These are phyloP conservation scores for Vigna trinervia DNA, from an alignment of 306 rosid genomes.

Conservation along the genomic window DNA sequence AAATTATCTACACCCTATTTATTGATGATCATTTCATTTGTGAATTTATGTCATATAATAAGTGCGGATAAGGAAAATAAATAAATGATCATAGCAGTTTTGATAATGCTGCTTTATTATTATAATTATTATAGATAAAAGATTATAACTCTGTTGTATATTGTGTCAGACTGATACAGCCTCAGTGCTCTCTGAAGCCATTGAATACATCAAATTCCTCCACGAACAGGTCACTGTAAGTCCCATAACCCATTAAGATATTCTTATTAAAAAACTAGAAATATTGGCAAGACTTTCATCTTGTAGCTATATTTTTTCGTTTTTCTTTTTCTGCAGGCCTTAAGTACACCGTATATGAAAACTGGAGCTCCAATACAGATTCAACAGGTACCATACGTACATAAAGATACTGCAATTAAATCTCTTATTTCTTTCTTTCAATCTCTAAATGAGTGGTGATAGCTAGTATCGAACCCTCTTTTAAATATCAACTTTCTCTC, in stretches of 20 bases:
- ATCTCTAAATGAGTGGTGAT: not conserved
- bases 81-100: not conserved
- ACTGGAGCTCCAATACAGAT: conserved; percentile 82
- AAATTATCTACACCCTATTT: conserved; percentile 34
- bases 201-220: conserved; percentile 94
- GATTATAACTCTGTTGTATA: conserved; percentile 39
- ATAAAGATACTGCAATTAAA: not conserved
- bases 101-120: conserved; percentile 18
- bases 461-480: not conserved
- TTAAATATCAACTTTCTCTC: no score
- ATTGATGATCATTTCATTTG: conserved; percentile 48
- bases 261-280: not conserved
- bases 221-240: conserved; percentile 95
- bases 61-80: not conserved
- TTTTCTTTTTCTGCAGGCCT: conserved; percentile 52
- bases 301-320: not conserved
- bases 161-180: conserved; percentile 97
- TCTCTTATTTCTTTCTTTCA: not conserved
- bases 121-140: conserved; percentile 24
- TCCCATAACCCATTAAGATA: conserved; percentile 44
- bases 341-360: conserved; percentile 94
- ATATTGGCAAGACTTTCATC: conserved; percentile 19
- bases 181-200: conserved; percentile 99
- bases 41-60: conserved; percentile 42
- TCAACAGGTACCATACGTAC: conserved; percentile 64